Evolutionary conservation across 2,329 filamentous ascomycete genomes (phyloP).

Genomic region (Penicillium oxalicum): DNA sequence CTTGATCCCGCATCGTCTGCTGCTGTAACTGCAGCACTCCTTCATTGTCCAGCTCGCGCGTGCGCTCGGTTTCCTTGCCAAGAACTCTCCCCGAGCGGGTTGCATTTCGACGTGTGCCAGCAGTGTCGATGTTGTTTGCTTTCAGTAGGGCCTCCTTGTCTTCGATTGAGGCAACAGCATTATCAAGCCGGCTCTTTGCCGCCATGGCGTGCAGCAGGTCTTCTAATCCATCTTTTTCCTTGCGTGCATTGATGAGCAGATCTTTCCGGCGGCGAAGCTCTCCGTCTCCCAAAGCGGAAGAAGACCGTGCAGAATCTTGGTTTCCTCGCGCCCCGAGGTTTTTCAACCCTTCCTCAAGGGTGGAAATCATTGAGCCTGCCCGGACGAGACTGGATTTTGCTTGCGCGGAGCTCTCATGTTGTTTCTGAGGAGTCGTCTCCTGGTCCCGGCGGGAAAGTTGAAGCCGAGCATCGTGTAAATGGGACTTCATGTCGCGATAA

Average conservation of each 20-base stretch:
- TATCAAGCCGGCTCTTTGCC: constrained; percentile 44
- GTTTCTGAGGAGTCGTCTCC: constrained; percentile 52
- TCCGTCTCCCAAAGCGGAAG: constrained; percentile 50
- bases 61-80: constrained; percentile 55
- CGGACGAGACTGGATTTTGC: constrained; percentile 56
- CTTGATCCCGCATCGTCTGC: constrained; percentile 57
- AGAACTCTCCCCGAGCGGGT: constrained; percentile 46
- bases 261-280: constrained; percentile 56
- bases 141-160: constrained; percentile 42
- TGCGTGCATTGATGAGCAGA: constrained; percentile 51
- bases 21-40: constrained; percentile 58
- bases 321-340: constrained; percentile 29
- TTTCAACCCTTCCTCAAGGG: constrained; percentile 53
- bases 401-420: constrained; percentile 57
- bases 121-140: constrained; percentile 14
- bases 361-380: constrained; percentile 49
- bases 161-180: constrained; percentile 41
- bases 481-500: constrained; percentile 53
- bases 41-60: constrained; percentile 58
- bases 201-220: constrained; percentile 55
- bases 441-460: constrained; percentile 57
- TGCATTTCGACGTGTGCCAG: constrained; percentile 15
- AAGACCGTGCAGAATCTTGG: constrained; percentile 42
- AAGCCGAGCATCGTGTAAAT: constrained; percentile 55
- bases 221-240: constrained; percentile 59